Evolutionary conservation across 179 eudicot genomes (phyloP).

Genomic region (Beta corolliflora): DNA sequence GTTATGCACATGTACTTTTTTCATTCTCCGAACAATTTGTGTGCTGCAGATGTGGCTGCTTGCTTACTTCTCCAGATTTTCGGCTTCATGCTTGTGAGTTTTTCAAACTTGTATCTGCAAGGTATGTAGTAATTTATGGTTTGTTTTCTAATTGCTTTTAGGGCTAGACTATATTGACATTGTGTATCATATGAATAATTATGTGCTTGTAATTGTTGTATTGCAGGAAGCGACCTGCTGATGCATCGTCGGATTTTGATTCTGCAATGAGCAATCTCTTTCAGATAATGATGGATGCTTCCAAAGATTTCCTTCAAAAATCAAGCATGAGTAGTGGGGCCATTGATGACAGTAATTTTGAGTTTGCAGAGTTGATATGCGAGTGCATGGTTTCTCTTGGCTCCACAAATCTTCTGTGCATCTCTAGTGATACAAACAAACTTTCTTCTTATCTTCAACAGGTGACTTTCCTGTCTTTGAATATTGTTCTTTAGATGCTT

Average conservation of each 20-base stretch:
- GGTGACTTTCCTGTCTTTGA: constrained; percentile 44
- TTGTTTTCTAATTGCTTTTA: background rate
- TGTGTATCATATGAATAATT: constrained; percentile 1
- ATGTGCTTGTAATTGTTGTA: constrained; percentile 20
- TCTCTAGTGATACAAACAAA: constrained; percentile 47
- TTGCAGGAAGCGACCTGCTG: constrained; percentile 89
- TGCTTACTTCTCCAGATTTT: constrained; percentile 94
- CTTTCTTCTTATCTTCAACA: constrained; percentile 76
- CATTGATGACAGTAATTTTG: constrained; percentile 65
- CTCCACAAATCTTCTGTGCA: constrained; percentile 79
- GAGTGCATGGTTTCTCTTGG: constrained; percentile 93
- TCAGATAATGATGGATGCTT: constrained; percentile 74
- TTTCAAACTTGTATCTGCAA: constrained; percentile 84
- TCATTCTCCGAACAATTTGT: constrained; percentile 16
- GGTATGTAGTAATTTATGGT: constrained; percentile 47
- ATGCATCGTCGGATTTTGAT: constrained; percentile 76
- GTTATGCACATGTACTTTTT: constrained; percentile 4
- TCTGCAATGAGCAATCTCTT: constrained; percentile 71
- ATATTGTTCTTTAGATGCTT: background rate
- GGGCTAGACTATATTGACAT: constrained; percentile 8
- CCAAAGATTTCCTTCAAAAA: constrained; percentile 73
- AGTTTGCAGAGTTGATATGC: constrained; percentile 83
- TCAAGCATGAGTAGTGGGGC: constrained; percentile 50
- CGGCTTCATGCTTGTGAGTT: constrained; percentile 97
- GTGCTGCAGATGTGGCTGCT: constrained; percentile 76